Evolutionary conservation across 345 rosid species (phyloP).

Genomic region (Dovyalis caffra): DNA sequence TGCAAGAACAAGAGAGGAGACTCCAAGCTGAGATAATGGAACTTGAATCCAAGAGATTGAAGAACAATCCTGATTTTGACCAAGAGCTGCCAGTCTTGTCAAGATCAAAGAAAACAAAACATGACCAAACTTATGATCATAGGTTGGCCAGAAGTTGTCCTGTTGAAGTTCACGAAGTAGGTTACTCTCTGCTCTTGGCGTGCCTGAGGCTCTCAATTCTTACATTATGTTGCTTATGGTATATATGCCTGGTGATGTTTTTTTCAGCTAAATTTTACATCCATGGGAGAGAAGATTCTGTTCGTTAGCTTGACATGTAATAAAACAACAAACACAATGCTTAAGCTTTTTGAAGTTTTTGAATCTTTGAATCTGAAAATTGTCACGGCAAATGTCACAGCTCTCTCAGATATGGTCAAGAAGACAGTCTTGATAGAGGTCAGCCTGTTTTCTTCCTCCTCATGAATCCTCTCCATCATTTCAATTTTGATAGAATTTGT

Average conservation of each 20-base stretch:
- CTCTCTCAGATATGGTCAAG: constrained; percentile 67
- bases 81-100: constrained; percentile 52
- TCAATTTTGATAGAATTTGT: not conserved
- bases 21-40: constrained; percentile 68
- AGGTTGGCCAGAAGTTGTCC: constrained; percentile 41
- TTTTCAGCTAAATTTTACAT: constrained; percentile 60
- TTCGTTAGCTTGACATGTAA: constrained; percentile 79
- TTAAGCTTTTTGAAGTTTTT: constrained; percentile 72
- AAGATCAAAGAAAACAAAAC: constrained; percentile 73
- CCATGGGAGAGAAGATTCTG: constrained; percentile 69
- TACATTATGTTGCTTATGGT: not conserved
- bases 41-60: constrained; percentile 53
- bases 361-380: constrained; percentile 79
- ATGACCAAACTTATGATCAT: constrained; percentile 40
- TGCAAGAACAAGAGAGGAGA: constrained; percentile 73
- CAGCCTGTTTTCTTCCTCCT: constrained; percentile 9
- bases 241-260: not conserved
- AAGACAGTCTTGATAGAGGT: constrained; percentile 88
- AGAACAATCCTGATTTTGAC: constrained; percentile 36
- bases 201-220: too few relatives aligned
- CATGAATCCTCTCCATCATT: not conserved
- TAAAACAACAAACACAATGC: constrained; percentile 76
- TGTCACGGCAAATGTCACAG: constrained; percentile 64
- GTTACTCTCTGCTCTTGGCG: not conserved
- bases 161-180: constrained; percentile 63